These are phyloP conservation scores for Sordariomycetes sp. DNA, from an alignment of 2,329 filamentous ascomycete species.

Conservation along the genomic window DNA sequence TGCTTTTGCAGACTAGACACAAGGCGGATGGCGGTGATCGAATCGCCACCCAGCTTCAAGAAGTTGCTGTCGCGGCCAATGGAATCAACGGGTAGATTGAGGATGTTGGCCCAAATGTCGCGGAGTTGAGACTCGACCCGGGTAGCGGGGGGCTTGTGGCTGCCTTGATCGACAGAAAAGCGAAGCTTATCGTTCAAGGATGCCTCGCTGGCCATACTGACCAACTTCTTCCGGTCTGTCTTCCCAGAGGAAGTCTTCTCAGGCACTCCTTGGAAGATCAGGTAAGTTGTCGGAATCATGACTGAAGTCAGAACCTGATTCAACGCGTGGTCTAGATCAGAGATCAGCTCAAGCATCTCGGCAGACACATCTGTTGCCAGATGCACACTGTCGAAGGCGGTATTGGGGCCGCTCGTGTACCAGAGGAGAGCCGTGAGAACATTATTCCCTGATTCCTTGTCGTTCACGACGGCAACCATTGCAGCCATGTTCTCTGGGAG, in stretches of 20 bases:
- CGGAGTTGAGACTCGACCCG: slow-evolving; percentile 12
- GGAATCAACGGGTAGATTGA: slow-evolving; percentile 2
- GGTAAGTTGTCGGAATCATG: background rate
- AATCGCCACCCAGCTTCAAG: slow-evolving; percentile 37
- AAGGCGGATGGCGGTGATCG: slow-evolving; percentile 22
- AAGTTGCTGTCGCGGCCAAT: slow-evolving; percentile 20
- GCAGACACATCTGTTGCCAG: slow-evolving; percentile 4
- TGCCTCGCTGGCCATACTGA: background rate
- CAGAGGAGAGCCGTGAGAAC: slow-evolving; percentile 4
- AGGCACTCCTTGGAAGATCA: background rate
- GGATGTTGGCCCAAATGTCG: slow-evolving; percentile 11
- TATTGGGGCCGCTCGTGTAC: slow-evolving; percentile 4
- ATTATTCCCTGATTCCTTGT: slow-evolving; percentile 5
- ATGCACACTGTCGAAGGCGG: background rate
- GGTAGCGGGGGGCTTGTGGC: slow-evolving; percentile 8
- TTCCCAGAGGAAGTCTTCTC: background rate
- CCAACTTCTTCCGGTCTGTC: background rate
- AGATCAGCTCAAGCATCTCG: slow-evolving; percentile 3
- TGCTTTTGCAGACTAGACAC: background rate
- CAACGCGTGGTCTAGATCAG: slow-evolving; percentile 5
- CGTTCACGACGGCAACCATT: slow-evolving; percentile 2
- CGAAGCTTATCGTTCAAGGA: background rate
- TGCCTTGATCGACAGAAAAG: background rate
- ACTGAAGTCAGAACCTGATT: slow-evolving; percentile 4
- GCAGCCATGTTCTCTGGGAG: slow-evolving; percentile 1